Conservation (phyloP, 306 rosid genomes). For the Albizia julibrissin region DNA sequence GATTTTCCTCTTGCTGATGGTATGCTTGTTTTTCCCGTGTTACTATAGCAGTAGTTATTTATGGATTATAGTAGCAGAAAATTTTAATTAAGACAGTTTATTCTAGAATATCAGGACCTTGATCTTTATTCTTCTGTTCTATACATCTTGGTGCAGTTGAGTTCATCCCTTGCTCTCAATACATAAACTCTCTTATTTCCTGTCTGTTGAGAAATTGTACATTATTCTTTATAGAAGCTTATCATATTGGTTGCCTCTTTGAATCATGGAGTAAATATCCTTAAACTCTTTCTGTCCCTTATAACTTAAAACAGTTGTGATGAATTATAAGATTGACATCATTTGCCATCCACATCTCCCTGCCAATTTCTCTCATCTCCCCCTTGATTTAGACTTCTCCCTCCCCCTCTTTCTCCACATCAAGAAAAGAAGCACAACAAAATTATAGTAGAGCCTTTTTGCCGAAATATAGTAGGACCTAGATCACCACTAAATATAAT, state of each 20-base stretch:
- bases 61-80: background rate
- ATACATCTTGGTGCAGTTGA: background rate
- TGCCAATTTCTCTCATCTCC: background rate
- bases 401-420: background rate
- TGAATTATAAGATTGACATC: background rate
- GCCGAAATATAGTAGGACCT: background rate
- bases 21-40: conserved; percentile 29
- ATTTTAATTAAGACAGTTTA: conserved; percentile 4
- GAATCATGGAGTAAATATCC: background rate
- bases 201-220: background rate
- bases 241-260: background rate
- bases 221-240: background rate
- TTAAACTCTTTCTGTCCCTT: background rate
- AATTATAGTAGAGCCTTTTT: background rate
- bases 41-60: conserved; percentile 7
- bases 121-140: background rate
- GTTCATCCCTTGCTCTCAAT: background rate
- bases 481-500: background rate
- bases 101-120: background rate
- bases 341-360: background rate
- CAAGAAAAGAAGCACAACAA: background rate
- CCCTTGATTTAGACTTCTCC: background rate
- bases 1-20: conserved; percentile 96
- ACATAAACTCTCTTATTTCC: background rate
- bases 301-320: background rate